A percentile compares a stretch with the other conserved stretches of the same genome.
phyloP scores from a whole-genome alignment of 768 basidiomycete species.

The Asterophora lycoperdoides region DNA sequence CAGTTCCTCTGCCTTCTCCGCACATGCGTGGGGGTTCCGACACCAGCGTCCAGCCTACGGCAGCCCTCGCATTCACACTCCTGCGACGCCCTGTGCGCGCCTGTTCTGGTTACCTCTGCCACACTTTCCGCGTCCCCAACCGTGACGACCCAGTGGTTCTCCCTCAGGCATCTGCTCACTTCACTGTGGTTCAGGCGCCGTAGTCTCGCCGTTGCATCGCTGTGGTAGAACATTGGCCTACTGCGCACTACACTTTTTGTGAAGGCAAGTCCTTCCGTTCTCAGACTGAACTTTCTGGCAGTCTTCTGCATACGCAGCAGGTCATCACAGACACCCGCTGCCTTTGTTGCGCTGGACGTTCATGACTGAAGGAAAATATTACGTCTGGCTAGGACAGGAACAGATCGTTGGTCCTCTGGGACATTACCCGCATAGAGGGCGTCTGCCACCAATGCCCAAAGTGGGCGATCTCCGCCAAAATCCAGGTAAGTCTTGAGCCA shows the following conservation, averaged over 20 bases:
- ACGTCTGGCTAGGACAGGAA: background rate
- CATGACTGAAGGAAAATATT: constrained; percentile 28
- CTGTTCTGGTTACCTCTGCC: background rate
- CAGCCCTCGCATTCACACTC: background rate
- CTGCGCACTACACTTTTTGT: constrained; percentile 3
- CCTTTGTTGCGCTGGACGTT: constrained; percentile 8
- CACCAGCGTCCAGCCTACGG: constrained; percentile 4
- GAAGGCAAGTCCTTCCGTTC: constrained; percentile 13
- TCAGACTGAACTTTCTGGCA: constrained; percentile 18
- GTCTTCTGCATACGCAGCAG: constrained; percentile 5
- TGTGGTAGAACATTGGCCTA: constrained; percentile 32
- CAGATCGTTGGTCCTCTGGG: background rate
- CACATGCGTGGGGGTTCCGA: constrained; percentile 16
- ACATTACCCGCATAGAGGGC: constrained; percentile 13
- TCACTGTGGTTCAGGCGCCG: background rate
- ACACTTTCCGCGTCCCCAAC: constrained; percentile 9
- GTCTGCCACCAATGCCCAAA: constrained; percentile 27
- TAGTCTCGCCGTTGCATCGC: constrained; percentile 3
- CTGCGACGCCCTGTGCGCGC: background rate
- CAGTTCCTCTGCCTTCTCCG: constrained; percentile 7
- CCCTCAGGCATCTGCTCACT: constrained; percentile 13
- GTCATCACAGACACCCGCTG: constrained; percentile 9
- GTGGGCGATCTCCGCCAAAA: constrained; percentile 12
- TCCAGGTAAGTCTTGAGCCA: constrained; percentile 22
- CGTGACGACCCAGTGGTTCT: constrained; percentile 10